Conservation (phyloP, 495 filamentous ascomycete genomes). For the Penicillium cinerascens region DNA sequence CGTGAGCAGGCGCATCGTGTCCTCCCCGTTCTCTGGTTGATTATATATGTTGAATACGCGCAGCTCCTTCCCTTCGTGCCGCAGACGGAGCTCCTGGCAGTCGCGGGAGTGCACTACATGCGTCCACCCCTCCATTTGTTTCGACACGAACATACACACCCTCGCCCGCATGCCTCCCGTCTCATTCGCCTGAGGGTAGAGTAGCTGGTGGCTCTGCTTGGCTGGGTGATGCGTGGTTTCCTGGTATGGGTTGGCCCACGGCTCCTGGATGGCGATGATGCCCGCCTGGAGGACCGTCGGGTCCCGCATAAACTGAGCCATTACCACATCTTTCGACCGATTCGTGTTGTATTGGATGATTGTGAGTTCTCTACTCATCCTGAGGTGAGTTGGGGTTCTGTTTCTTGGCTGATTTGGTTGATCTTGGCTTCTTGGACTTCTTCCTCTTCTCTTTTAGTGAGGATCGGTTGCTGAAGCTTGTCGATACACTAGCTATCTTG, state of each 20-base stretch:
- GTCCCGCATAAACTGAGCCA: conserved; percentile 18
- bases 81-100: neutral
- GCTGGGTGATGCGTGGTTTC: conserved; percentile 17
- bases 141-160: neutral
- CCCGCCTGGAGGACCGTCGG: conserved; percentile 5
- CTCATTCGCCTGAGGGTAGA: conserved; percentile 2
- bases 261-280: conserved; percentile 22
- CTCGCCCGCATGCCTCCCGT: neutral
- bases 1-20: neutral
- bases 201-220: conserved; percentile 6
- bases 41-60: conserved; percentile 11
- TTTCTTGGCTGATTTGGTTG: too few relatives aligned
- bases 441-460: too few relatives aligned
- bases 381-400: too few relatives aligned
- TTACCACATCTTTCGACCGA: conserved; percentile 15
- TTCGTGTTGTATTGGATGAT: conserved; percentile 16
- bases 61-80: neutral
- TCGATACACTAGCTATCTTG: too few relatives aligned
- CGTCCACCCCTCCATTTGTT: neutral
- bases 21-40: neutral
- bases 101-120: neutral
- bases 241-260: conserved; percentile 10
- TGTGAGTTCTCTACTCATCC: neutral
- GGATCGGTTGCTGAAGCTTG: too few relatives aligned
- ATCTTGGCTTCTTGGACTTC: too few relatives aligned